Evolutionary conservation across 441 rosid species (phyloP), one percentile per base, ranked within the genome.

Genomic region (Daphne laureola): DNA sequence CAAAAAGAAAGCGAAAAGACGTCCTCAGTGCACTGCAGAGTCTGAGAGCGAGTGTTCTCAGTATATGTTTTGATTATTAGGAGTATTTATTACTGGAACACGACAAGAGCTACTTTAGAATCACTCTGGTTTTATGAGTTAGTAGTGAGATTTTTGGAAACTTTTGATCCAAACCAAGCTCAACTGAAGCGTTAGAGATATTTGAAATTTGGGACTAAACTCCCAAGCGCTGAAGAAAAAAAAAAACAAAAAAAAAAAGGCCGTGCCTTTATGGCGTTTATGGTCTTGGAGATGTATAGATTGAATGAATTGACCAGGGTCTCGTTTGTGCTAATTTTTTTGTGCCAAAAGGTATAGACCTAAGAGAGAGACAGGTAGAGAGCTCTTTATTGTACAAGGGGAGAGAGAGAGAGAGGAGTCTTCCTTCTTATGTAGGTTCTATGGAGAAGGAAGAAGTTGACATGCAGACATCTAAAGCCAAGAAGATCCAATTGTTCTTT

Each of bases 401-500:
- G 16, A 50, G 51, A 17, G 66, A 25, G 66, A 14, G 17, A 25
- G 51, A 25, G 17, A 2, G 18, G 51, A 40, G 55, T 14, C 53
- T 8, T 8, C 46, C 46, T 5, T 43, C 46, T 5, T 43, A 43
- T 31, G 38, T 14, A 43, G 16, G 25, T 8, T 2, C 3, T 4
- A 46, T 38, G 38, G 55, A 50, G 52, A 18, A 26, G 46, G 63
- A 52, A 27, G 63, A 52, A 27, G 41, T 48, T 64, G 51, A 53
- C 62, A 64, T 58, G 68, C 61, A 53, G 26, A 53, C 53, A 52
- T 48, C 56, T 51, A 65, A 31, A 49, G 52, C 46, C 31, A 44
- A 25, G 48, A 61, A 54, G 53, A 58, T 57, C 66, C 61, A 52
- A 18, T 65, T 55, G 26, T 43, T 55, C 46, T 57, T 51, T 67